Evolutionary conservation across 2,329 filamentous ascomycete genomes (phyloP), one percentile per base, ranked within the genome.

Genomic region (Fusarium guadeloupense): DNA sequence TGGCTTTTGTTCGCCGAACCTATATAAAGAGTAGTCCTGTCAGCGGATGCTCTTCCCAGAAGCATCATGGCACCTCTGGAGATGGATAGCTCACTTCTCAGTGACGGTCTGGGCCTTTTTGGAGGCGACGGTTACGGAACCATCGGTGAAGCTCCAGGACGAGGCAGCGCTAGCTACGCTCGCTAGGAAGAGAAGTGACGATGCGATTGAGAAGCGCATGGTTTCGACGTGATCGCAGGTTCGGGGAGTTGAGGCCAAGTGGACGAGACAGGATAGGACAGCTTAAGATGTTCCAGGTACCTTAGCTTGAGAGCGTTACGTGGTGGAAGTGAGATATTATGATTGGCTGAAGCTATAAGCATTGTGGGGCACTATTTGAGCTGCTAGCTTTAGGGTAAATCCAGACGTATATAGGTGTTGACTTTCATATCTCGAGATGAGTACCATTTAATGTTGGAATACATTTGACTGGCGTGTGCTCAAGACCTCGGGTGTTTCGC

Each of bases 101-200:
- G 90, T 89, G 65, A 81, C 76, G 46, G 80, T 79, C 60, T 81
- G 83, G 58, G 81, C 79, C 81, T 89, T 89, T 77, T 91, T 93
- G 68, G 81, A 78, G 64, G 81, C 79, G 54, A 93, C 81, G 9
- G 86, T 82, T 64, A 93, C 80, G 59, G 83, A 86, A 64, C 83
- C 91, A 76, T 93, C 90, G 64, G 89, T 84, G 69, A 93, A 93
- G 51, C 83, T 82, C 91, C 91, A 94, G 19, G 85, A 84, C 25
- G 83, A 80, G 51, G 82, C 81, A 28, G 84, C 84, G 64, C 80
- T 78, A 48, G 77, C 82, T 62, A 78, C 79, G 53, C 81, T 80
- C 43, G 80, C 79, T 54, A 83, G 78, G 59, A 82, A 75, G 37
- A 86, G 74, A 64, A 77, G 65, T 31, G 75, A 72, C 45, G 76